phyloP scores from a whole-genome alignment of 1,284 basidiomycete species.

The Amylostereum chailletii region DNA sequence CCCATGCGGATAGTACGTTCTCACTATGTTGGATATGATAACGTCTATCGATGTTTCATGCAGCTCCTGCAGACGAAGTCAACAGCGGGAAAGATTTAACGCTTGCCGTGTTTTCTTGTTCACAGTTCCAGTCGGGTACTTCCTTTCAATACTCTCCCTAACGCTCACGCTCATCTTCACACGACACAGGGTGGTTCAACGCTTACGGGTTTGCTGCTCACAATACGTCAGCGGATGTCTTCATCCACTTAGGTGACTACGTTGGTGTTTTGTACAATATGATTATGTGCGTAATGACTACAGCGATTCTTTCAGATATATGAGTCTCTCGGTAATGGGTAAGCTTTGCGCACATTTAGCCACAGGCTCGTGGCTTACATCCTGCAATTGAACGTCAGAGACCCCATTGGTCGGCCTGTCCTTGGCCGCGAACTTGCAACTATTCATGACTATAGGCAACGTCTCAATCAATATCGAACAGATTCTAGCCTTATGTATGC shows the following conservation, averaged over 20 bases:
- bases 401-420: conserved; percentile 35
- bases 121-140: conserved; percentile 41
- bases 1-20: conserved; percentile 34
- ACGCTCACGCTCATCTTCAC: not conserved
- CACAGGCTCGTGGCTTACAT: not conserved
- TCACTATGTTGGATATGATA: not conserved
- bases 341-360: conserved; percentile 2
- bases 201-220: conserved; percentile 55
- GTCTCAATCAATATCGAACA: conserved; percentile 52
- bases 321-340: conserved; percentile 42
- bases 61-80: conserved; percentile 40
- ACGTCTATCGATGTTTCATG: conserved; percentile 2
- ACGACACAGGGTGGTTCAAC: conserved; percentile 52
- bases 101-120: conserved; percentile 54
- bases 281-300: not conserved
- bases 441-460: conserved; percentile 53
- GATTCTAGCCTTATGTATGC: conserved; percentile 41
- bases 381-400: conserved; percentile 19
- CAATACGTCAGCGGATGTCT: conserved; percentile 49
- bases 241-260: conserved; percentile 61
- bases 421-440: conserved; percentile 51
- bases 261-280: conserved; percentile 21
- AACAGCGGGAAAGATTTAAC: conserved; percentile 48
- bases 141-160: not conserved
- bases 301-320: conserved; percentile 29